Evolutionary conservation across 768 basidiomycete genomes (phyloP).

Genomic region (Suillus placidus): DNA sequence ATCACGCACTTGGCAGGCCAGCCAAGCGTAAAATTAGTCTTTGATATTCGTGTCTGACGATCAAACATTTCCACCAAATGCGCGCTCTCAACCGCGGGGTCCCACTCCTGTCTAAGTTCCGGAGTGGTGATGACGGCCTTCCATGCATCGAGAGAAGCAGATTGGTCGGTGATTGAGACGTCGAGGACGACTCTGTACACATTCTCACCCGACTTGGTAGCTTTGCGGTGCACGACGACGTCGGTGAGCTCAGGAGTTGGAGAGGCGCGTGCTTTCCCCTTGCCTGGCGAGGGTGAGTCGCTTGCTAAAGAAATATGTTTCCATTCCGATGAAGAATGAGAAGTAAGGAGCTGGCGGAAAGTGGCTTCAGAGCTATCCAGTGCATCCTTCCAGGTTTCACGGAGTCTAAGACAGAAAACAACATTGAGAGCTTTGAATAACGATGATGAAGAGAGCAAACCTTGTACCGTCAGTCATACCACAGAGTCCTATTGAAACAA

Average conservation of each 20-base stretch:
- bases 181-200: slow-evolving; percentile 85
- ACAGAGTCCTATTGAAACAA: slow-evolving; percentile 1
- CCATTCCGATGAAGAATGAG: slow-evolving; percentile 74
- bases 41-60: slow-evolving; percentile 79
- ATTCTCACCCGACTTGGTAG: slow-evolving; percentile 68
- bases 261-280: slow-evolving; percentile 61
- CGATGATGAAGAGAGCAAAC: slow-evolving; percentile 29
- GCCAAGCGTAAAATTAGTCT: slow-evolving; percentile 89
- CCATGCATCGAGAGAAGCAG: slow-evolving; percentile 73
- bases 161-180: slow-evolving; percentile 59
- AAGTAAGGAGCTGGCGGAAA: slow-evolving; percentile 78
- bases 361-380: slow-evolving; percentile 73
- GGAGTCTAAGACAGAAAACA: slow-evolving; percentile 52
- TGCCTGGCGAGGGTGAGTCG: slow-evolving; percentile 47
- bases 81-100: slow-evolving; percentile 88
- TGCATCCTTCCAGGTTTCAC: slow-evolving; percentile 80
- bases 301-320: slow-evolving; percentile 64
- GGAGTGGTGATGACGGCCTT: slow-evolving; percentile 81
- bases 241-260: slow-evolving; percentile 64
- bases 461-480: slow-evolving; percentile 64
- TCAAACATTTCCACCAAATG: slow-evolving; percentile 86
- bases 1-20: slow-evolving; percentile 94
- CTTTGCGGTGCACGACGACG: slow-evolving; percentile 77
- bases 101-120: slow-evolving; percentile 89
- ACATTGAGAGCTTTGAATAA: not conserved